Base-by-base conservation (phyloP, 345 rosid species). In the Iberis pinnata region DNA sequence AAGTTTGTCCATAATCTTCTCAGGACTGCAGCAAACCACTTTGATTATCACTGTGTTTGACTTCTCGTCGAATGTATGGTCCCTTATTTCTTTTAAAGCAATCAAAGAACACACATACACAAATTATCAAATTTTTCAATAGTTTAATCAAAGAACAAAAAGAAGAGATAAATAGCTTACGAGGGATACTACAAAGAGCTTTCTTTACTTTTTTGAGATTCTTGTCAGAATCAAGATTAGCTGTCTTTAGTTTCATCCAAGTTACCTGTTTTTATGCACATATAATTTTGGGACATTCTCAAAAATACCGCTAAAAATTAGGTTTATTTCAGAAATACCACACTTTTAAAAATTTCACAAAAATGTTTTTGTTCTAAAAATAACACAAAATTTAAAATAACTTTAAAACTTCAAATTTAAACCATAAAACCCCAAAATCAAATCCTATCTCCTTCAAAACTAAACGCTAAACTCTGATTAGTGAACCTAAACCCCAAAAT, bases 21-120 rank as follows among this genome's bases (percentile, higher is more conserved):
- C 88, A 1, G 90, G 95, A 48, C 65, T 69, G 66, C 83, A 80
- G 36, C 92, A 80, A 16, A 74, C 79, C 18, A 89, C 94, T 9
- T 68, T 89, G 69, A 86, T 69, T 12, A 29, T 63, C 60, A 80
- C 90, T 0, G 54, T 76, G 67, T 80, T 77, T 12, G 48, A n/a
- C 72, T 80, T 80, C 58, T 77, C 81, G 43, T 89, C 75, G 36
- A 60, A 81, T 2, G 43, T 0, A 69, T 76, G 81, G 70, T 65
- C 77, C 56, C 71, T 63, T 44, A 83, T 59, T 71, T 80, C 87
- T 64, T 4, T 20, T 49, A 78, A 65, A 53, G 78, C 37, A n/a
- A n/a, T n/a, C n/a, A n/a, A n/a, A n/a, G n/a, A n/a, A n/a, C 25
- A 76, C 76, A 37, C 68, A 32, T 38, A 26, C 19, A 46, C 3